phyloP scores from a whole-genome alignment of 495 filamentous ascomycete species.

The Entonaema liquescens region DNA sequence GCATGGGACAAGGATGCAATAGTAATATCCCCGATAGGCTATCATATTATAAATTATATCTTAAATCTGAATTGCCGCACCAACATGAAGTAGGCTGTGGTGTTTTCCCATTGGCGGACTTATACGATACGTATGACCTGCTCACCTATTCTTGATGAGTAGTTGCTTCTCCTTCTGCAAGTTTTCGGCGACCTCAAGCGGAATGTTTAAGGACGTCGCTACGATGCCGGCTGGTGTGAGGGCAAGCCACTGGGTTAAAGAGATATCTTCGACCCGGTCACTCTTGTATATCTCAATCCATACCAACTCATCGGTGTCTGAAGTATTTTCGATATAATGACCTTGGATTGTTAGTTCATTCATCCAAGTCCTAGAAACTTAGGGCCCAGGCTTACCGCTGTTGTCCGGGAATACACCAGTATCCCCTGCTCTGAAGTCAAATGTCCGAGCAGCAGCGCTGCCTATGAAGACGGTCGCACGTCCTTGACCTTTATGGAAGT shows the following conservation, averaged over 20 bases:
- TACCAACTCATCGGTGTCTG: constrained; percentile 65
- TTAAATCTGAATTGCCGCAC: background rate
- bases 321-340: constrained; percentile 74
- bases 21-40: background rate
- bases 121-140: background rate
- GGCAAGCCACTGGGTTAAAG: constrained; percentile 70
- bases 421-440: constrained; percentile 70
- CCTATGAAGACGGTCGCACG: constrained; percentile 71
- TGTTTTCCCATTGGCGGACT: background rate
- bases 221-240: constrained; percentile 69
- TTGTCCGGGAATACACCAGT: constrained; percentile 74
- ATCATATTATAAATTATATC: background rate
- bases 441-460: constrained; percentile 65
- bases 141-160: constrained; percentile 49
- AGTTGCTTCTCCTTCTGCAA: constrained; percentile 73
- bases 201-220: constrained; percentile 65
- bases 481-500: constrained; percentile 67
- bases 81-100: background rate
- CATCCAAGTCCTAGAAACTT: background rate
- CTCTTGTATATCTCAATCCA: constrained; percentile 75
- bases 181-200: constrained; percentile 61
- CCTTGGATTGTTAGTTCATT: constrained; percentile 22
- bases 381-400: constrained; percentile 48
- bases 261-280: constrained; percentile 69
- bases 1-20: background rate